Percentiles rank a stretch among this genome's conserved stretches.
Conservation (phyloP, 208 protist genomes). For the Giardia duodenalis region DNA sequence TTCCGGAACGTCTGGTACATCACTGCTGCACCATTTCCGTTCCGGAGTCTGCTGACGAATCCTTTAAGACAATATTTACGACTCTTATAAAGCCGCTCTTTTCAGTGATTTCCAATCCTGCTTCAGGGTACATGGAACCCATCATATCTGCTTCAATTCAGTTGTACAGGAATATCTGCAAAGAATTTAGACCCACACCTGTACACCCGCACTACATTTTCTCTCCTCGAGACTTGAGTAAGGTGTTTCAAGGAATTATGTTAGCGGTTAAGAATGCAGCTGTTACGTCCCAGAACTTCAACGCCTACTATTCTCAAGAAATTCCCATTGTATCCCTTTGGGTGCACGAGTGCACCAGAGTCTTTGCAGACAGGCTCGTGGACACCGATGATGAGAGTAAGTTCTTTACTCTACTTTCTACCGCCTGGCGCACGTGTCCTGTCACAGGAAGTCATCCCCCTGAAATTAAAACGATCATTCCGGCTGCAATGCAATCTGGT, state of each 20-base stretch:
- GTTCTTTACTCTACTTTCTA: neutral
- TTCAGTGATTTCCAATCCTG: neutral
- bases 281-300: neutral
- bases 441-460: neutral
- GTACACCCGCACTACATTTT: conserved; percentile 96
- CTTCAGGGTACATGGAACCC: neutral
- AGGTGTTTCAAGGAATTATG: conserved; percentile 86
- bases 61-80: neutral
- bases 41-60: neutral
- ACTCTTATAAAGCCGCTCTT: neutral
- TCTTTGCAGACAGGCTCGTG: conserved; percentile 86
- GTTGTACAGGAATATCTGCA: conserved; percentile 71
- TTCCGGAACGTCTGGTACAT: neutral
- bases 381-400: conserved; percentile 59
- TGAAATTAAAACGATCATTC: neutral
- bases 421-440: neutral
- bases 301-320: neutral
- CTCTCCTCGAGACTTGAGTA: conserved; percentile 81
- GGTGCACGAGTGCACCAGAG: conserved; percentile 80
- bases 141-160: conserved; percentile 64
- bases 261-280: conserved; percentile 49
- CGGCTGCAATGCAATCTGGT: neutral
- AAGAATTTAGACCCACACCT: conserved; percentile 82
- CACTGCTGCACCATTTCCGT: neutral
- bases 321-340: conserved; percentile 69